A percentile compares a stretch with the other conserved stretches of the same genome.
These are phyloP conservation scores for Pueraria montana DNA, from an alignment of 306 rosid species.

Conservation along the genomic window DNA sequence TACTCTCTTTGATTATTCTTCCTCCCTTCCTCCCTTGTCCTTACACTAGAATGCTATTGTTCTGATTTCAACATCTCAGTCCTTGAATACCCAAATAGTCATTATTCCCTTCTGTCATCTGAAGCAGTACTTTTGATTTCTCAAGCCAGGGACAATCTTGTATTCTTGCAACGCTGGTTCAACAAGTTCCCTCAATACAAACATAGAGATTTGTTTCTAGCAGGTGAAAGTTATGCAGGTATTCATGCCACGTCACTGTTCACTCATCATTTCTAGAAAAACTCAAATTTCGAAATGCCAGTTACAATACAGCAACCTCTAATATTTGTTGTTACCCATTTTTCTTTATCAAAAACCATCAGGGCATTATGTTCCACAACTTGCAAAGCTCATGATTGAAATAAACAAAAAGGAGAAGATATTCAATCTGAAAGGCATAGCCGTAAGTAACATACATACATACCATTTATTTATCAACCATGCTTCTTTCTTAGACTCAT, in stretches of 20 bases:
- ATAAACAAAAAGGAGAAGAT: constrained; percentile 57
- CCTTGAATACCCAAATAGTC: constrained; percentile 12
- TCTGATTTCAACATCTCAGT: background rate
- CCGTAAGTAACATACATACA: constrained; percentile 54
- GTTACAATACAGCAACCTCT: background rate
- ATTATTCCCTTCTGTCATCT: constrained; percentile 41
- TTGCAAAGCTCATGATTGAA: constrained; percentile 69
- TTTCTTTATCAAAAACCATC: constrained; percentile 39
- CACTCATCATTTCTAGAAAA: constrained; percentile 31
- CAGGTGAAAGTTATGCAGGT: constrained; percentile 83
- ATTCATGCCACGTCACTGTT: constrained; percentile 22
- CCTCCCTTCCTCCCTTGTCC: constrained; percentile 2
- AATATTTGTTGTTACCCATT: background rate
- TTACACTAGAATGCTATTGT: background rate
- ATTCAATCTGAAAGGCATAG: constrained; percentile 71
- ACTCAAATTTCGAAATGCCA: constrained; percentile 11
- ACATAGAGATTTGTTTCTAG: constrained; percentile 61
- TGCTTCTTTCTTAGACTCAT: background rate
- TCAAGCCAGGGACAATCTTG: constrained; percentile 71
- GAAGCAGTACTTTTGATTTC: constrained; percentile 47
- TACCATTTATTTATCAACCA: constrained; percentile 7
- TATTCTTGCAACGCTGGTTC: constrained; percentile 72
- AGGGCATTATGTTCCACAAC: constrained; percentile 81
- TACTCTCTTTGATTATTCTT: constrained; percentile 24
- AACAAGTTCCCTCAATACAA: constrained; percentile 70